Evolutionary conservation across 2,329 filamentous ascomycete species (phyloP), one percentile per base, ranked within the genome.

Genomic region (Aspergillus sp.): DNA sequence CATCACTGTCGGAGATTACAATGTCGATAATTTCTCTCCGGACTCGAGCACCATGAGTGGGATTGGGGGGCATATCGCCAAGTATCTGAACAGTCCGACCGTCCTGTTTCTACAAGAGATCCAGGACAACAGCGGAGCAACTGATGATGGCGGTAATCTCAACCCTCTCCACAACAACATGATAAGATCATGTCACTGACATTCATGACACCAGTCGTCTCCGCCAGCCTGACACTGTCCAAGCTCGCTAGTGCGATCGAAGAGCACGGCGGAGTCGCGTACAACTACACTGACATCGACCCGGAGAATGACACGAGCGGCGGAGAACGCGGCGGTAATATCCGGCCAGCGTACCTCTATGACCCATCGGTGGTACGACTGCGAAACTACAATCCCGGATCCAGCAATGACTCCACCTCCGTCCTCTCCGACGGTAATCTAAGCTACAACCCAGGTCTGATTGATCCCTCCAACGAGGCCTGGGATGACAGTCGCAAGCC

Each of bases 311-410:
- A 84, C 72, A 67, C 82, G 62, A 87, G 90, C 64, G 89, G 89
- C 60, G 89, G 89, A 36, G 77, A 84, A 62, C 85, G 87, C 1
- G 88, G 89, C 13, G 88, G 88, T 39, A 91, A 91, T 77, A 91
- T 91, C 73, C 88, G 88, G 48, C 79, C 81, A 50, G 88, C 87
- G 0, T 91, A 90, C 75, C 80, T 91, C 10, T 91, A 90, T 82
- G 84, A 87, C 41, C 80, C 87, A 0, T 78, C 82, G 17, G 73
- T 84, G 3, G 70, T 91, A 48, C 79, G 81, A 51, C 83, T 90
- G n/a, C 81, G 81, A 68, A 82, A 86, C 61, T 80, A 82, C 54
- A 86, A 84, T 70, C 81, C 81, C 0, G 88, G 88, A 49, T 77
- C 77, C 42, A 75, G 81, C 44, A 79, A 78, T 1, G 81, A 86